A percentile compares a stretch with the other conserved stretches of the same genome.
Evolutionary conservation across 768 basidiomycete genomes (phyloP).

Genomic region (Tylopilus subfusipes): DNA sequence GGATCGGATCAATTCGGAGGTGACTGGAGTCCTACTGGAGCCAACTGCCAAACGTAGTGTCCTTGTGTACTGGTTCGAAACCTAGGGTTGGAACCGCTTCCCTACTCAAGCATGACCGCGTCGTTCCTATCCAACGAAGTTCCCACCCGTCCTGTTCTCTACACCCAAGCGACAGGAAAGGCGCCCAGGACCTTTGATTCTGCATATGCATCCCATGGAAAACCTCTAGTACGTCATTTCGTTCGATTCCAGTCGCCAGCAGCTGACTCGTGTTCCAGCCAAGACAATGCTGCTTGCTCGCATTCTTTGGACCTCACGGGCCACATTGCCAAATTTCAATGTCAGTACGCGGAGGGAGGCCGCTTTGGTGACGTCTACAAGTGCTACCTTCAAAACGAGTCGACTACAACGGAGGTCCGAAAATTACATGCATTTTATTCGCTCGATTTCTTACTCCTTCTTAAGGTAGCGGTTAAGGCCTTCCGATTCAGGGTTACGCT

Average conservation of each 20-base stretch:
- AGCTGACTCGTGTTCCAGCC: neutral
- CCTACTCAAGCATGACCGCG: too few species aligned
- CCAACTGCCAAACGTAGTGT: too few species aligned
- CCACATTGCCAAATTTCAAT: neutral
- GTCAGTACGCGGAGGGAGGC: conserved; percentile 2
- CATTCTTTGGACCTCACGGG: conserved; percentile 1
- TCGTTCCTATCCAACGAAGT: too few species aligned
- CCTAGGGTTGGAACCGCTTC: too few species aligned
- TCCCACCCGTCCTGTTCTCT: too few species aligned
- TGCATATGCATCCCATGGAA: neutral
- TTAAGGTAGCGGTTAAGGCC: conserved; percentile 20
- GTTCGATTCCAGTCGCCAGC: neutral
- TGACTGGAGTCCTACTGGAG: too few species aligned
- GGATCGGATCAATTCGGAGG: too few species aligned
- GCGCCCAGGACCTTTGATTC: neutral
- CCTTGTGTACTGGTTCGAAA: too few species aligned
- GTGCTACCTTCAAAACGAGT: neutral
- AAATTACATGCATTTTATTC: neutral
- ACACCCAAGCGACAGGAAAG: too few species aligned
- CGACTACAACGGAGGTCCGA: neutral
- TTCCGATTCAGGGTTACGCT: conserved; percentile 11
- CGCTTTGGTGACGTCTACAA: conserved; percentile 13
- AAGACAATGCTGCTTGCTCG: neutral
- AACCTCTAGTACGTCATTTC: neutral
- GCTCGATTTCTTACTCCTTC: neutral